Evolutionary conservation across 2,329 filamentous ascomycete species (phyloP), one percentile per base, ranked within the genome.

Genomic region (Elsinoe batatas): DNA sequence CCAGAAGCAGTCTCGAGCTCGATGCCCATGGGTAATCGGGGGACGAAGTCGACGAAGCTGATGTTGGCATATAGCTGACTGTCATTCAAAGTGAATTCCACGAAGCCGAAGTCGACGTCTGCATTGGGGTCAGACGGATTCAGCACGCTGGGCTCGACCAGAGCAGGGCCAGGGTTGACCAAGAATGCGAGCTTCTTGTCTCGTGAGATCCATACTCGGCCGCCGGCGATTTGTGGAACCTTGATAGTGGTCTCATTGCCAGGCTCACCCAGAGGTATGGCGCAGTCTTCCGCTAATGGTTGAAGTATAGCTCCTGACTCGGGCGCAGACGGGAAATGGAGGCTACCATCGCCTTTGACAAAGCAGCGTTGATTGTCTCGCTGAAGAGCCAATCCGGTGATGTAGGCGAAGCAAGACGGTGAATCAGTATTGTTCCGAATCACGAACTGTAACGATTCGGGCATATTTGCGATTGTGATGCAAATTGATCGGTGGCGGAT

Each of bases 121-220:
- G 68, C 65, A 58, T 71, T 73, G 2, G 71, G 71, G 54, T 76
- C 73, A 4, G 43, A 56, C 8, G 64, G 64, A 37, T 67, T 65
- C 10, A 67, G 69, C 7, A 73, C 68, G 0, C 76, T 74, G 0
- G 78, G 77, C 59, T 78, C 73, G 11, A 80, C 77, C 1, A 80
- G 62, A 26, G 63, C 61, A 3, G 55, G 60, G 57, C 67, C 66
- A 1, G 68, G 68, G 36, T 70, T 70, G 33, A 69, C 61, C 7
- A 70, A 58, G 57, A 71, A 71, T 13, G 64, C 69, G 43, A 71
- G 64, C 20, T 65, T 63, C 22, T 61, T 59, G 49, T 64, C 66
- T 49, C 66, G 62, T 1, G 62, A 62, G 54, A 70, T 66, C 67
- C 67, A 71, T 47, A 71, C 67, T n/a, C 68, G 60, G 8, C 68